These are phyloP conservation scores for Coemansia umbellata DNA, from an alignment of 192 early-diverging fungal genomes.

Conservation along the genomic window DNA sequence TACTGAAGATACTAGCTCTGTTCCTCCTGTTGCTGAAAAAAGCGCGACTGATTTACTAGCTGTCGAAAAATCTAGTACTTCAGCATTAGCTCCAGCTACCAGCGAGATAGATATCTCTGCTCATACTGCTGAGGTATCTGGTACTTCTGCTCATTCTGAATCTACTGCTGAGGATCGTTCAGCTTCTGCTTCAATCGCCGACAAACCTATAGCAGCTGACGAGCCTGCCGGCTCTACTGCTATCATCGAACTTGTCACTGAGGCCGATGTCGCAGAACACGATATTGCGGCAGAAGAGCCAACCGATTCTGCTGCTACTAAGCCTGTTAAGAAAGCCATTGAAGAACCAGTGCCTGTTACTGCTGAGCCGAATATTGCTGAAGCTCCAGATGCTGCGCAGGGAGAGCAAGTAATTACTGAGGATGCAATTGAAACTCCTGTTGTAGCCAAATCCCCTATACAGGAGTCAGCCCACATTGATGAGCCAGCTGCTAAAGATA, in stretches of 20 bases:
- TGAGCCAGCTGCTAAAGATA: neutral
- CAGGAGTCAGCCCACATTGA: neutral
- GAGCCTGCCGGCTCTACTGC: neutral
- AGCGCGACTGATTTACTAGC: neutral
- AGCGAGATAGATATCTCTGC: neutral
- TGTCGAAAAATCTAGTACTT: neutral
- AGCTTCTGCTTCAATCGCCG: neutral
- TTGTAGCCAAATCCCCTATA: neutral
- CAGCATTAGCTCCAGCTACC: neutral
- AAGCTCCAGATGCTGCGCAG: neutral
- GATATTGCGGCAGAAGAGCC: neutral
- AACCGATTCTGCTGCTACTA: neutral
- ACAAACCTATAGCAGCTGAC: neutral
- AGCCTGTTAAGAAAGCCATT: neutral
- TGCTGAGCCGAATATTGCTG: neutral
- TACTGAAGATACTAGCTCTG: neutral
- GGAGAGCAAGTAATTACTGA: neutral
- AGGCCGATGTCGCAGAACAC: neutral
- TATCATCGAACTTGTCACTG: neutral
- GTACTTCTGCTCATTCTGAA: neutral
- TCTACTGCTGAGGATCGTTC: neutral
- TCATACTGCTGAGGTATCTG: neutral
- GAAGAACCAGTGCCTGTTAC: constrained; percentile 2
- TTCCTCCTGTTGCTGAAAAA: neutral
- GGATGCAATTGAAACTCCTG: neutral